Evolutionary conservation across 306 rosid species (phyloP).

Genomic region (Prunus salicina): DNA sequence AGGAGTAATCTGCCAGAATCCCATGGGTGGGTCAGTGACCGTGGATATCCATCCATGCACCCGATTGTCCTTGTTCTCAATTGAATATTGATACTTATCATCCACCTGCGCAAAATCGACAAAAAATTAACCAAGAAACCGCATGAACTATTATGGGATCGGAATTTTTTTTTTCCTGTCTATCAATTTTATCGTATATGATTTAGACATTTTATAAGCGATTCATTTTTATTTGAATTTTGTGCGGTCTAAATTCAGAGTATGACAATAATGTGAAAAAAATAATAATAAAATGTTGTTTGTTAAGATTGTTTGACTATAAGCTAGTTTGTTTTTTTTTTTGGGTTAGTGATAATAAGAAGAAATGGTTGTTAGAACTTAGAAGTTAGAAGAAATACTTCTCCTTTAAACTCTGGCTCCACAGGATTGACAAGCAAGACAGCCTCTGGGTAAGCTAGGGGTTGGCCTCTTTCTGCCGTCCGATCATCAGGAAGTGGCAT

Average conservation of each 20-base stretch:
- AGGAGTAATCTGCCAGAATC: constrained; percentile 77
- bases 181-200: too few species aligned
- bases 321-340: background rate
- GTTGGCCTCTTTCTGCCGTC: constrained; percentile 43
- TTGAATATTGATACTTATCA: constrained; percentile 69
- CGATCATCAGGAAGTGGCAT: constrained; percentile 85
- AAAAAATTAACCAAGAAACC: background rate
- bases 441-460: constrained; percentile 63
- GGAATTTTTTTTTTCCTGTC: too few species aligned
- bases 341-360: background rate
- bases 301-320: too few species aligned
- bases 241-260: too few species aligned
- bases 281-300: too few species aligned
- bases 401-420: constrained; percentile 69
- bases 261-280: too few species aligned
- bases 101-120: constrained; percentile 47
- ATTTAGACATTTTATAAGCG: too few species aligned
- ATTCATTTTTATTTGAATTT: too few species aligned
- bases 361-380: background rate
- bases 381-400: constrained; percentile 30
- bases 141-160: too few species aligned
- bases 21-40: constrained; percentile 37
- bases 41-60: constrained; percentile 78
- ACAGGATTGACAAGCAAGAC: constrained; percentile 64
- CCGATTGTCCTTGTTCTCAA: constrained; percentile 54